A percentile compares a stretch with the other conserved stretches of the same genome.
Evolutionary conservation across 2,329 filamentous ascomycete genomes (phyloP).

Genomic region (Cytospora mali): DNA sequence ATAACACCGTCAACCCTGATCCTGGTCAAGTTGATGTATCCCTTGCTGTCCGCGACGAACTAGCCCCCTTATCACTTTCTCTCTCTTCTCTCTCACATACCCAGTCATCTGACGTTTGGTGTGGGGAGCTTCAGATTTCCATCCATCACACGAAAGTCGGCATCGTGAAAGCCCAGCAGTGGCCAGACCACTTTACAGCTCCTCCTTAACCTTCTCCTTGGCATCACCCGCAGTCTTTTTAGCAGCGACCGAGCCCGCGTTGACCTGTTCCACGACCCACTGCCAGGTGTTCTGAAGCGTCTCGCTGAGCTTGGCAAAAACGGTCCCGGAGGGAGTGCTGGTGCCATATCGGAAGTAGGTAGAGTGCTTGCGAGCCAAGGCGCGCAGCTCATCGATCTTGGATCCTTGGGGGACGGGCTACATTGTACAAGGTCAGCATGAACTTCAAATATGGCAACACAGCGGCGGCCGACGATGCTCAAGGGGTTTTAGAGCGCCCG

Average conservation of each 20-base stretch:
- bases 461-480: no score
- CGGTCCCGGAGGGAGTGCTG: conserved; percentile 63
- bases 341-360: conserved; percentile 80
- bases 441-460: not conserved
- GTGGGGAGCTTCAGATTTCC: not conserved
- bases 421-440: conserved; percentile 30
- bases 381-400: conserved; percentile 68
- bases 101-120: not conserved
- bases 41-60: not conserved
- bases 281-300: conserved; percentile 50
- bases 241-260: conserved; percentile 50
- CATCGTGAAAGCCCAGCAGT: not conserved
- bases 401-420: conserved; percentile 65
- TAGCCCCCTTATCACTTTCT: not conserved
- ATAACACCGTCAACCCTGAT: conserved; percentile 3
- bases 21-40: not conserved
- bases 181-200: conserved; percentile 46
- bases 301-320: conserved; percentile 65
- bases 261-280: conserved; percentile 55
- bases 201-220: conserved; percentile 47
- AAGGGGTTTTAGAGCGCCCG: no score
- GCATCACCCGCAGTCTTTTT: conserved; percentile 49
- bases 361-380: conserved; percentile 70
- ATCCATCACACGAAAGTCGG: not conserved
- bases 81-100: no score